phyloP scores from a whole-genome alignment of 495 filamentous ascomycete species.

The Penicillium fimorum region DNA sequence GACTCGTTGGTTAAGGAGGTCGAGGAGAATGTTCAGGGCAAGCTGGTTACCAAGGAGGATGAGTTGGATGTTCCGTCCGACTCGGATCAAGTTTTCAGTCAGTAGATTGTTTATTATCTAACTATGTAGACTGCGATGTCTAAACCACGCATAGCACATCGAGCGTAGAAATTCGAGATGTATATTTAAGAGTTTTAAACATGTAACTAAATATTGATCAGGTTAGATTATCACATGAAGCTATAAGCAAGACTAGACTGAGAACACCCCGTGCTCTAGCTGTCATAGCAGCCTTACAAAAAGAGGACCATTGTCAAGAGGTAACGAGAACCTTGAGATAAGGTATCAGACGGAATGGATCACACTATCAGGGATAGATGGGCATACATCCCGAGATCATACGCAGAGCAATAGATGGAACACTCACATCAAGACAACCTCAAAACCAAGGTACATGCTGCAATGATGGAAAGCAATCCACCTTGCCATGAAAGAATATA shows the following conservation, averaged over 20 bases:
- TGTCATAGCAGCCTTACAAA: background rate
- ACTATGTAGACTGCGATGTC: background rate
- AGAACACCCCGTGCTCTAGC: background rate
- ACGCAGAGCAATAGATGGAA: background rate
- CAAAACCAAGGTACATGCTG: background rate
- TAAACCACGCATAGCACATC: background rate
- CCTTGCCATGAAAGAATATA: constrained; percentile 23
- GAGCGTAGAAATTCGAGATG: background rate
- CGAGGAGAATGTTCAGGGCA: constrained; percentile 59
- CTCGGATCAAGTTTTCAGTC: constrained; percentile 28
- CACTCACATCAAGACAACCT: background rate
- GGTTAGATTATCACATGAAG: background rate
- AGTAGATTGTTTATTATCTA: constrained; percentile 15
- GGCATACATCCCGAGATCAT: background rate
- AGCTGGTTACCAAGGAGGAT: constrained; percentile 54
- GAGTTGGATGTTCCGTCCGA: constrained; percentile 53
- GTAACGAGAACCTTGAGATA: background rate
- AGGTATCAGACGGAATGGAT: background rate
- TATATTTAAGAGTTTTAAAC: background rate
- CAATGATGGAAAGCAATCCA: constrained; percentile 11
- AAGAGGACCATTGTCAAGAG: background rate
- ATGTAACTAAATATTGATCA: background rate
- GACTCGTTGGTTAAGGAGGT: constrained; percentile 61
- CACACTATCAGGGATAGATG: background rate
- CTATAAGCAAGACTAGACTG: background rate